A percentile compares a stretch with the other conserved stretches of the same genome.
phyloP scores from a whole-genome alignment of 2,329 filamentous ascomycete genomes.

The Paraphoma sp. region DNA sequence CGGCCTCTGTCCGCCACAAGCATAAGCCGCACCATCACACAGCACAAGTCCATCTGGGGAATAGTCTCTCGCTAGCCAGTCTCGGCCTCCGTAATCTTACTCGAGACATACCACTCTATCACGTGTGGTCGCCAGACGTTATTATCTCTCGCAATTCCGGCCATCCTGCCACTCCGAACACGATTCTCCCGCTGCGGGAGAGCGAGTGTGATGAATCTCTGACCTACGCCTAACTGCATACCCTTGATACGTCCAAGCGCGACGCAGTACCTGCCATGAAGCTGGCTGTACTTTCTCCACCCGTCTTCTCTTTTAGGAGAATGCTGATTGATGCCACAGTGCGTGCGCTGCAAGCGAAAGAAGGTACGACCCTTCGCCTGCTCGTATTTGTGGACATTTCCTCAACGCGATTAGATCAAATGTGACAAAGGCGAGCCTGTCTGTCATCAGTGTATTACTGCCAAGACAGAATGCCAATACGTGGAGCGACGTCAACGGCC shows the following conservation, averaged over 20 bases:
- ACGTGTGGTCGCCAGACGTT: no score
- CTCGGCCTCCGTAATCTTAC: no score
- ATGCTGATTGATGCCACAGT: slow-evolving; percentile 6
- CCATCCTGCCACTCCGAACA: no score
- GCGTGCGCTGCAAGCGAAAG: slow-evolving; percentile 18
- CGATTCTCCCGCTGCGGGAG: no score
- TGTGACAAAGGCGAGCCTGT: slow-evolving; percentile 32
- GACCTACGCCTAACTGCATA: background rate
- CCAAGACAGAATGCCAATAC: slow-evolving; percentile 34
- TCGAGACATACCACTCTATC: no score
- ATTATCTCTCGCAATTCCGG: no score
- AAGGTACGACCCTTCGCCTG: slow-evolving; percentile 11
- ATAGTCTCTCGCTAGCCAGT: no score
- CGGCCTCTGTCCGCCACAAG: no score
- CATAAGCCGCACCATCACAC: no score
- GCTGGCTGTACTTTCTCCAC: slow-evolving; percentile 12
- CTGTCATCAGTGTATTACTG: slow-evolving; percentile 35
- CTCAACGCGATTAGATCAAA: slow-evolving; percentile 25
- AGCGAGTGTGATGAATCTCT: no score
- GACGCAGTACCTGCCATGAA: slow-evolving; percentile 8
- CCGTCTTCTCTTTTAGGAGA: no score
- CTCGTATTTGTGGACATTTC: background rate
- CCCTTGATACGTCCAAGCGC: background rate
- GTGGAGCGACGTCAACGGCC: slow-evolving; percentile 34
- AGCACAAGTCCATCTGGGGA: no score